A percentile compares a stretch with the other conserved stretches of the same genome.
These are phyloP conservation scores for Suhomyces guaymorum DNA, from an alignment of 1,139 yeast species.

Conservation along the genomic window DNA sequence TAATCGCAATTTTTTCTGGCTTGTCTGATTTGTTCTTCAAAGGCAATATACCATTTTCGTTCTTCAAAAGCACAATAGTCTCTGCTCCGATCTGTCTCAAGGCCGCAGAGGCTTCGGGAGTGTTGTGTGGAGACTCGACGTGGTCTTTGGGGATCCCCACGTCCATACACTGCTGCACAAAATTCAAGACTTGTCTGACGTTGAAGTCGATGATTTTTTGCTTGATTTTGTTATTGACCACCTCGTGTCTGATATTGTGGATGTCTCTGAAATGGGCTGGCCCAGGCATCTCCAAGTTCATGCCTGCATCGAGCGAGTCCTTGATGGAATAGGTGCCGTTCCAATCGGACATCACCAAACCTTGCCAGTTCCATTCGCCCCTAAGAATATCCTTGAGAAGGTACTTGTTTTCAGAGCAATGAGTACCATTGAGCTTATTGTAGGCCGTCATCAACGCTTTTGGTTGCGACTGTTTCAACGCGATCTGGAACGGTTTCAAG, in stretches of 20 bases:
- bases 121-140: conserved; percentile 16
- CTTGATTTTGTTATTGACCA: conserved; percentile 30
- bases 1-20: conserved; percentile 32
- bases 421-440: conserved; percentile 60
- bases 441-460: conserved; percentile 59
- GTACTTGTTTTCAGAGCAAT: conserved; percentile 48
- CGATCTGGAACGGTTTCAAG: conserved; percentile 61
- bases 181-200: conserved; percentile 18
- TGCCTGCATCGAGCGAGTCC: conserved; percentile 53
- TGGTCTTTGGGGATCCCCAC: conserved; percentile 19
- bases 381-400: conserved; percentile 49
- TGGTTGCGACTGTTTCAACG: conserved; percentile 52
- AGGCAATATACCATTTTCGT: conserved; percentile 19
- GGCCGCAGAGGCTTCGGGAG: conserved; percentile 17
- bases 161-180: conserved; percentile 18
- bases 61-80: conserved; percentile 24
- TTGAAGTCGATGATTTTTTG: conserved; percentile 19
- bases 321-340: conserved; percentile 55
- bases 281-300: conserved; percentile 68
- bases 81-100: conserved; percentile 22
- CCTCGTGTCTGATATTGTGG: conserved; percentile 39
- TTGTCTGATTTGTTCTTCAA: conserved; percentile 11
- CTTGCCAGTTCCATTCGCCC: conserved; percentile 58
- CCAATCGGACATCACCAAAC: conserved; percentile 64
- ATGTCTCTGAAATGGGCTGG: conserved; percentile 49